Base-by-base conservation (phyloP, 768 basidiomycete species). In the Suillus brevipes region DNA sequence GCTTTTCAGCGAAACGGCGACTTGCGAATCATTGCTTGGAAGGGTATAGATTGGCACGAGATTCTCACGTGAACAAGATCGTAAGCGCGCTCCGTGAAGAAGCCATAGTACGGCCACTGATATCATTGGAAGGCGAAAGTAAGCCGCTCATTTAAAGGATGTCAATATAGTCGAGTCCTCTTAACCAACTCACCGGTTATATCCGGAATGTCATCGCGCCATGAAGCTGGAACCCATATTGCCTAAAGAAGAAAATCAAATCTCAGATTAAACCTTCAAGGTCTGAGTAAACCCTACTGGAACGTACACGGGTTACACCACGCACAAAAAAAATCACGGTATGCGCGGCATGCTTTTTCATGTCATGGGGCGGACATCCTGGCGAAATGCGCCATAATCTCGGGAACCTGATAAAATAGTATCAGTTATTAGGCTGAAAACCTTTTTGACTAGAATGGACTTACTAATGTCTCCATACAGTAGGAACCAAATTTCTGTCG, bases 1-100 rank as follows among this genome's bases (percentile, higher is more conserved):
- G 70, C 69, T 77, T 73, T 68, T 67, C 60, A 75, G 69, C 31
- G 4, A 47, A 63, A 68, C 74, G 77, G 77, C 60, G 72, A 62
- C 64, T 71, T 73, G 72, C 60, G 52, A 53, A 67, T 65, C 47
- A 42, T 55, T 38, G 62, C 71, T 67, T 60, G 64, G 70, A 70
- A 71, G 64, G 75, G 75, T 25, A 70, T 73, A 77, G 66, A 70
- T 67, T 55, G 63, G 58, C 61, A 78, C 73, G 68, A 67, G 31
- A 63, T 66, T 74, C 76, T 65, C 73, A 77, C 74, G 73, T 55
- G 65, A 66, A 59, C 65, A 66, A 68, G 64, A 60, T 34, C 20
- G 62, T 28, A 63, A 58, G 52, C 7, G 16, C 23, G 14, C 56
- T 58, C n/a, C 8, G n/a, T 25, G 57, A 38, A 58, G 57, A 58